Evolutionary conservation across 306 rosid genomes (phyloP).

Genomic region (Gillenia trifoliata): DNA sequence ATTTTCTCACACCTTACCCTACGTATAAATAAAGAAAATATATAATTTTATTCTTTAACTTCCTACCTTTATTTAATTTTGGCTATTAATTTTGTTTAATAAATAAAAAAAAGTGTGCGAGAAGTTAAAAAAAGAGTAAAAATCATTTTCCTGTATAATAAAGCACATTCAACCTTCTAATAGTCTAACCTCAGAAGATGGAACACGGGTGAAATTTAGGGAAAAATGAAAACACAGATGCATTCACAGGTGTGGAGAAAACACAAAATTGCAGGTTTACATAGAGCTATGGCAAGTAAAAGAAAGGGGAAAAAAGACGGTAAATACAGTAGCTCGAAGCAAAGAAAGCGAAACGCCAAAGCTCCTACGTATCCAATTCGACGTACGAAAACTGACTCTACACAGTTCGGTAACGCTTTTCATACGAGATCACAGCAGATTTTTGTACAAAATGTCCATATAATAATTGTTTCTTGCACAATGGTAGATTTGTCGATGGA

Average conservation of each 20-base stretch:
- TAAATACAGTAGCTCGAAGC: background rate
- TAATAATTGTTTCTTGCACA: background rate
- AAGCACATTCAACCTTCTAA: no score
- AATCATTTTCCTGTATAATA: no score
- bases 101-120: no score
- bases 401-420: background rate
- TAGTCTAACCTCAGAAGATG: background rate
- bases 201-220: no score
- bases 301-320: background rate
- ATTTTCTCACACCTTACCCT: no score
- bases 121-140: no score
- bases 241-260: constrained; percentile 3
- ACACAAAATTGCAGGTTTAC: constrained; percentile 6
- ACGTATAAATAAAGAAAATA: no score
- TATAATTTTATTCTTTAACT: no score
- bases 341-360: background rate
- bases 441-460: constrained; percentile 19
- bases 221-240: background rate
- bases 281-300: background rate
- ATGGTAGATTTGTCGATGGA: background rate
- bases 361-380: constrained; percentile 9
- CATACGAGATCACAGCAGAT: background rate
- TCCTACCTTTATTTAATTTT: no score
- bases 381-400: background rate
- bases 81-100: no score